Percentiles rank a stretch among this genome's conserved stretches.
Conservation (phyloP, 768 basidiomycete genomes). For the Macrolepiota albuminosa region DNA sequence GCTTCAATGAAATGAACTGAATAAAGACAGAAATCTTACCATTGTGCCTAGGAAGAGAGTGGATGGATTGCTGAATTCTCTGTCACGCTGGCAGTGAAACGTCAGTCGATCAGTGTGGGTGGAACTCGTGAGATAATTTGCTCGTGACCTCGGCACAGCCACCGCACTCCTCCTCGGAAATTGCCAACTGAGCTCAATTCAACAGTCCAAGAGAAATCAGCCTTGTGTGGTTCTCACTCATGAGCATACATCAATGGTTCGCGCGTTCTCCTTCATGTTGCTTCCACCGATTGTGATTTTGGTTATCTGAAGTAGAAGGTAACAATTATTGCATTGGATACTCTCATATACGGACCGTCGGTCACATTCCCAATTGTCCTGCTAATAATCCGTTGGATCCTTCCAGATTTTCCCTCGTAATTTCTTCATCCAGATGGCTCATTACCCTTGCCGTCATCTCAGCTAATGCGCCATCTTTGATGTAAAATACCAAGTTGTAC, state of each 20-base stretch:
- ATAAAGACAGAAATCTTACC: slow-evolving; percentile 22
- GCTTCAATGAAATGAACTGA: background rate
- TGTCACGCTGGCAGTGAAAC: slow-evolving; percentile 22
- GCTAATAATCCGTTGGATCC: background rate
- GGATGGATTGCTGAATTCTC: slow-evolving; percentile 1
- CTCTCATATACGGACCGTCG: background rate
- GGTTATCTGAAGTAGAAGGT: background rate
- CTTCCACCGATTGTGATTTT: background rate
- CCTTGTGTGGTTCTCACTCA: background rate
- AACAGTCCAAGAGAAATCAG: background rate
- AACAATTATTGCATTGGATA: too few relatives aligned
- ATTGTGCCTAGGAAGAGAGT: slow-evolving; percentile 25
- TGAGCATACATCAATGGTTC: background rate
- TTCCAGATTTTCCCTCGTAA: background rate
- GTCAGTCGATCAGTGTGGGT: slow-evolving; percentile 21
- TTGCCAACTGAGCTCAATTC: background rate
- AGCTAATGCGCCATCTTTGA: background rate
- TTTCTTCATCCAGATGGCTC: background rate
- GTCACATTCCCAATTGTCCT: background rate
- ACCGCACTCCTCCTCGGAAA: background rate
- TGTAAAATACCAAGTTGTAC: background rate
- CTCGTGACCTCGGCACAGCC: background rate
- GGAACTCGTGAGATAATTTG: slow-evolving; percentile 14
- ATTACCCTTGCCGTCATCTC: background rate
- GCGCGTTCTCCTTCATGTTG: too few relatives aligned